phyloP scores from a whole-genome alignment of 1,284 basidiomycete species.

The Peniophora sp. region DNA sequence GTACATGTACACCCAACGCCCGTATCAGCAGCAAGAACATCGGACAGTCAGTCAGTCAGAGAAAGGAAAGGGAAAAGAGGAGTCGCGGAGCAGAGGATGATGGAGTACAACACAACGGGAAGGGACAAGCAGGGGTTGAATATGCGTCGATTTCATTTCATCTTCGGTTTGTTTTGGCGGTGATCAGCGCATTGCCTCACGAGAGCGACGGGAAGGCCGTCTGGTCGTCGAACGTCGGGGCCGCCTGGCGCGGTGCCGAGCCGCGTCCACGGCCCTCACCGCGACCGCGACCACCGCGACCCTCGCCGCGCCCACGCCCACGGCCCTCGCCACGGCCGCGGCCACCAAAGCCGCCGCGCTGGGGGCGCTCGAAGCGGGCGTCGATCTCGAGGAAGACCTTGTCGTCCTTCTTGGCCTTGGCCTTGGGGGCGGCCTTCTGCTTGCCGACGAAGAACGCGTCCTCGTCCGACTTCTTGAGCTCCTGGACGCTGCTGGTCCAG shows the following conservation, averaged over 20 bases:
- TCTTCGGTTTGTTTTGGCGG: not conserved
- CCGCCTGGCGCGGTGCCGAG: constrained; percentile 17
- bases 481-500: constrained; percentile 56
- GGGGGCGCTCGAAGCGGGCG: constrained; percentile 66
- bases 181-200: constrained; percentile 23
- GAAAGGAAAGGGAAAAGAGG: constrained; percentile 1
- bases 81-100: constrained; percentile 6
- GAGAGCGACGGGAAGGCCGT: constrained; percentile 79
- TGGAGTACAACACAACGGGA: constrained; percentile 10
- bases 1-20: constrained; percentile 1
- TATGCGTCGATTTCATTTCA: constrained; percentile 1
- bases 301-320: constrained; percentile 25
- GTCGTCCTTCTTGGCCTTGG: constrained; percentile 67
- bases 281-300: constrained; percentile 24
- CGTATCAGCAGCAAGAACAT: constrained; percentile 2
- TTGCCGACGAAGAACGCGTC: constrained; percentile 70
- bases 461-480: constrained; percentile 54
- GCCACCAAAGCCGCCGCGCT: constrained; percentile 39
- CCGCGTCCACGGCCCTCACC: constrained; percentile 33
- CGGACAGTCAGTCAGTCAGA: not conserved
- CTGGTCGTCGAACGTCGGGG: constrained; percentile 68
- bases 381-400: constrained; percentile 75
- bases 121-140: constrained; percentile 4
- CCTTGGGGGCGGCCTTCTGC: constrained; percentile 54
- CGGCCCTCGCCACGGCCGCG: constrained; percentile 39